Evolutionary conservation across 106 monocot species (phyloP), one percentile per base, ranked within the genome.

Genomic region (Dendrobium nobile): DNA sequence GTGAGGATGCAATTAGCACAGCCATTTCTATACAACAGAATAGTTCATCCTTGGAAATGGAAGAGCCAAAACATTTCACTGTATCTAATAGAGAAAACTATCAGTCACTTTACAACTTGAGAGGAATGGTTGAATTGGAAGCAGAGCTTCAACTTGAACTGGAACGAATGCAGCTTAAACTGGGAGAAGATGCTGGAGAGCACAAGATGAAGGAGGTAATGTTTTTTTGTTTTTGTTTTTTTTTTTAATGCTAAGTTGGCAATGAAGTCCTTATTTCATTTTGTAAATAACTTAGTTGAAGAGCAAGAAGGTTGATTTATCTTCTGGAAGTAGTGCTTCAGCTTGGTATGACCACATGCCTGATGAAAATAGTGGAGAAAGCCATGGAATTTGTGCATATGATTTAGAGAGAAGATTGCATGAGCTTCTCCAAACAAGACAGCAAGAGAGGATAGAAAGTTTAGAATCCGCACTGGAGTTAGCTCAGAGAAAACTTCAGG

Each of bases 381-480:
- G 54, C 4, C 31, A 27, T 27, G 85, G 85, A 2, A 80, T 91
- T 61, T 83, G 77, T 59, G 79, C 91, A 18, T 61, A 47, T 41
- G 88, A 87, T 47, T 83, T 91, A 41, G 88, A 88, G 81, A 84
- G 88, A 83, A 83, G 81, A 83, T 75, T 91, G 41, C 85, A 88
- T 47, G 86, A 88, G 76, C 91, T 88, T 79, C 26, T 91, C 26
- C 82, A 86, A 81, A 56, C 54, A 73, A 80, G 79, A 61, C 88
- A 91, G 7, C 75, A 82, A 40, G 85, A 88, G 59, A 77, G 75
- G 16, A 87, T 91, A 80, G 82, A 51, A 56, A 78, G 85, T 78
- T 22, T 91, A 16, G 81, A 91, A 73, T 84, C 70, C 73, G 83
- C 81, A 78, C 80, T 91, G 41, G 77, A 82, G 54, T 17, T 19